Evolutionary conservation across 2,329 filamentous ascomycete species (phyloP), one percentile per base, ranked within the genome.

Genomic region (Colletotrichum navitas): DNA sequence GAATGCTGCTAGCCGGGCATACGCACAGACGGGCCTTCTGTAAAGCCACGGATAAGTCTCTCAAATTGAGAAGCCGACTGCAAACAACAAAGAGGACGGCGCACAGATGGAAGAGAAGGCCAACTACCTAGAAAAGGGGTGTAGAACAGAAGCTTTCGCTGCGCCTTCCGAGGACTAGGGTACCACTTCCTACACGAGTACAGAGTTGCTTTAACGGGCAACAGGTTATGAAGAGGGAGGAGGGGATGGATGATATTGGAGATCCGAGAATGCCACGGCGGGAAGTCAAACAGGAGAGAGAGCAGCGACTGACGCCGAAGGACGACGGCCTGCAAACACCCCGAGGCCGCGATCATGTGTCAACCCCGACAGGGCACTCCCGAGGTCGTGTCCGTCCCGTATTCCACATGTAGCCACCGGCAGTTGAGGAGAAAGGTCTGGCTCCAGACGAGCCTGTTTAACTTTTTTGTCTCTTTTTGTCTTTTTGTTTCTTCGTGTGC

Each of bases 191-290:
- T 24, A 5, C 32, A 7, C 5, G 5, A 4, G 47, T 26, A 49
- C 47, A 16, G 11, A 34, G 34, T 39, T 3, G 29, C 47, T 52
- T 41, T 52, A 45, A 29, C 34, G 32, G 34, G 14, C 1, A 18
- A 54, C 2, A 21, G 29, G 10, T 14, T 11, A 36, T 24, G 18
- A 8, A 39, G 11, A 12, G 5, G 54, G 21, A 4, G 34, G 43
- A 26, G 24, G 24, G 34, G 43, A 26, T 16, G 24, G 16, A 10
- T 7, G 34, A 32, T 34, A 52, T 24, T n/a, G 60, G n/a, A n/a
- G 21, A n/a, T 29, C 36, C 6, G 60, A n/a, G 36, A 63, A 41
- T 63, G 34, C 47, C 60, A 63, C 43, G 60, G 34, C 60, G 60
- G 34, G 24, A 54, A 63, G 59, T 39, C 29, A 36, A 29, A 24